Base-by-base conservation (phyloP, 495 filamentous ascomycete genomes). In the Opeltia flavorubescens region DNA sequence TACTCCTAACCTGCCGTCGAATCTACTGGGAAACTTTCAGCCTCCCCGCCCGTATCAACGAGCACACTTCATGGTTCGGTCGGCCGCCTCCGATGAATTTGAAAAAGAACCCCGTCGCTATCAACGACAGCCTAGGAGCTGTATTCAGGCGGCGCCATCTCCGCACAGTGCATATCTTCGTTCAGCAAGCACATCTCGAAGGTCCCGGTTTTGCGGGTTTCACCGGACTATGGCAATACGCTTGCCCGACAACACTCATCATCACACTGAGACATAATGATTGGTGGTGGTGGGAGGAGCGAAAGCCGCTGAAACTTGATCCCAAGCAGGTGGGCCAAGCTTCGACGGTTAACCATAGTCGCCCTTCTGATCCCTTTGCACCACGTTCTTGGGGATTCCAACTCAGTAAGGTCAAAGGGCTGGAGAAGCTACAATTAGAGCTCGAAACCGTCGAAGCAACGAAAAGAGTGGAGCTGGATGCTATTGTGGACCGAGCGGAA, bases 241-340 rank as follows among this genome's bases (percentile, higher is more conserved):
- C 50, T 3, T 39, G 4, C 18, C 44, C 48, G 4, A 30, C 29
- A 6, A 46, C 33, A 15, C 38, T 65, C 1, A 59, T 45, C 23
- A 47, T 65, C 17, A 63, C 61, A 4, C 9, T 65, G 18, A 46
- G 62, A 2, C 55, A 63, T 31, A 59, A 54, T 11, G 62, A 65
- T 42, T 65, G 62, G 61, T 63, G 56, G 53, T 55, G 33, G 27
- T 62, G 61, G 62, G 62, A 63, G 48, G 26, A 30, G n/a, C 50
- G 50, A 9, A 43, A 30, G 6, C 43, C 52, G 0, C 38, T 63
- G 13, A 25, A 28, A 6, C 41, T 65, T 1, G 39, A 57, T 31
- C 51, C 55, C 30, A 50, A 44, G 20, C 15, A n/a, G n/a, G n/a
- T n/a, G n/a, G n/a, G n/a, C n/a, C n/a, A n/a, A n/a, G n/a, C n/a